These are phyloP conservation scores for Lagerstroemia speciosa DNA, from an alignment of 345 rosid species.

Conservation along the genomic window DNA sequence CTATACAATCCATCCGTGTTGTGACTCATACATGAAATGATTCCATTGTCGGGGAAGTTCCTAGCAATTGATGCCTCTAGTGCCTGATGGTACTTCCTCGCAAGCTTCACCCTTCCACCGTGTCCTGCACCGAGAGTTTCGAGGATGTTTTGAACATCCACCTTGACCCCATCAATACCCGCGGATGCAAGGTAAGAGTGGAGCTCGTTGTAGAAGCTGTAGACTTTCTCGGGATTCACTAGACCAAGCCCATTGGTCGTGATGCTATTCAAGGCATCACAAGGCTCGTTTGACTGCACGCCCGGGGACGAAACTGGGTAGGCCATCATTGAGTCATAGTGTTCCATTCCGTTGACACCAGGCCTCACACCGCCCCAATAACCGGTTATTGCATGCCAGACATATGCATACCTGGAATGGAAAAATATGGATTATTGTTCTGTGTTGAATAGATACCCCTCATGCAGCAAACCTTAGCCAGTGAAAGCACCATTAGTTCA, in stretches of 20 bases:
- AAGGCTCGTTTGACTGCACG: constrained; percentile 46
- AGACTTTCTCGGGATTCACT: constrained; percentile 63
- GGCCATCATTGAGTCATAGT: constrained; percentile 43
- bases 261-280: constrained; percentile 40
- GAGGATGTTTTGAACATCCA: constrained; percentile 73
- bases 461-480: not conserved
- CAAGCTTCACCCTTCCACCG: constrained; percentile 60
- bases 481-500: too few relatives aligned
- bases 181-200: constrained; percentile 66
- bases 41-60: constrained; percentile 49
- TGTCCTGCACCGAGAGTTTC: constrained; percentile 60
- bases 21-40: constrained; percentile 65
- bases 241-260: constrained; percentile 57
- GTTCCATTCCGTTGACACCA: constrained; percentile 37
- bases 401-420: constrained; percentile 37
- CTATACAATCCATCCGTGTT: constrained; percentile 64
- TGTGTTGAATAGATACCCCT: not conserved
- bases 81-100: constrained; percentile 60
- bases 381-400: constrained; percentile 66
- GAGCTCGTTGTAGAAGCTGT: constrained; percentile 57
- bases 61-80: constrained; percentile 52
- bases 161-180: constrained; percentile 73
- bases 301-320: constrained; percentile 53
- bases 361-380: constrained; percentile 67
- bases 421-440: not conserved